Conservation (phyloP, 177 flowering plant species). For the Vitis hybrid region DNA sequence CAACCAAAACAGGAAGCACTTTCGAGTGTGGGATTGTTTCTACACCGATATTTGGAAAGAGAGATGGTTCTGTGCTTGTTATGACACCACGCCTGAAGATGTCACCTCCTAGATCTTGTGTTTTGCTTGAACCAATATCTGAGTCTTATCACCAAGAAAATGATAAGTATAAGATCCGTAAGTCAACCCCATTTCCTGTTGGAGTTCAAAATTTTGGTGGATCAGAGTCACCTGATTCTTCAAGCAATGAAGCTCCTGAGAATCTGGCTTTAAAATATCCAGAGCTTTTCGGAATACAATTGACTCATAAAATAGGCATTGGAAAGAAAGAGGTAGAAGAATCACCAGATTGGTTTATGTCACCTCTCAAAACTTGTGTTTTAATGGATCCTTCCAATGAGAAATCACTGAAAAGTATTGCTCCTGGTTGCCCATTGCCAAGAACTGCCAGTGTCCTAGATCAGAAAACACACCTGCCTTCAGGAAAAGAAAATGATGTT, state of each 20-base stretch:
- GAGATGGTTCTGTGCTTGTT: conserved; percentile 35
- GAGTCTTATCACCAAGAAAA: conserved; percentile 31
- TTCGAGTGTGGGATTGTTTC: conserved; percentile 21
- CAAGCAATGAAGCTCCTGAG: conserved; percentile 35
- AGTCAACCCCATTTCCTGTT: conserved; percentile 46
- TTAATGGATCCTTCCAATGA: conserved; percentile 62
- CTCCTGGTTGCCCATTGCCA: conserved; percentile 4
- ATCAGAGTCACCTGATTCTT: conserved; percentile 35
- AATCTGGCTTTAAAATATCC: conserved; percentile 52
- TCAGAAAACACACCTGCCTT: conserved; percentile 8
- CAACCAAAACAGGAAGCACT: conserved; percentile 11
- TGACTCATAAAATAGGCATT: conserved; percentile 24
- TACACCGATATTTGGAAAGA: conserved; percentile 29
- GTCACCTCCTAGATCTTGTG: conserved; percentile 89
- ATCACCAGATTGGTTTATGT: conserved; percentile 60
- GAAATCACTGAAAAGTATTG: conserved; percentile 14
- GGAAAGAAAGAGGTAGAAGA: conserved; percentile 39
- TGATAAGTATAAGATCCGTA: conserved; percentile 13
- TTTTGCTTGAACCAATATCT: conserved; percentile 68
- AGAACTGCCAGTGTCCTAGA: neutral
- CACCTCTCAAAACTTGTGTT: conserved; percentile 87
- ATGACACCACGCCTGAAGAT: conserved; percentile 71
- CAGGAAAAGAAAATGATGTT: conserved; percentile 12
- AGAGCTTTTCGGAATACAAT: conserved; percentile 48
- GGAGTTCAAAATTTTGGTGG: conserved; percentile 24